These are phyloP conservation scores for Lyophyllum semitale DNA, from an alignment of 768 basidiomycete genomes.

Conservation along the genomic window DNA sequence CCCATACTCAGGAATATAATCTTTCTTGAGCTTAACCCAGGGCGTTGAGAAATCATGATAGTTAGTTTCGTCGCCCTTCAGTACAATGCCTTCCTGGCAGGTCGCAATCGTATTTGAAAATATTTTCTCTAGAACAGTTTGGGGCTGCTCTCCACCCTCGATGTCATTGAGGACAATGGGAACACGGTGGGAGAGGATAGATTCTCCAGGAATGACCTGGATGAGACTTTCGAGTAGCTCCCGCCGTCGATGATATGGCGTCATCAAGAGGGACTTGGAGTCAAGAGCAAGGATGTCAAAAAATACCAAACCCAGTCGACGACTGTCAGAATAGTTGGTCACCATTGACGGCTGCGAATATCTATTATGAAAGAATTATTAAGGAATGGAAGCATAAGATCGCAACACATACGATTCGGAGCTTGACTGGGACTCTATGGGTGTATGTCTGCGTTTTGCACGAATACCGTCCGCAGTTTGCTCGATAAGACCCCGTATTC, in stretches of 20 bases:
- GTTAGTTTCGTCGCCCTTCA: constrained; percentile 69
- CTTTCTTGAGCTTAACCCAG: constrained; percentile 90
- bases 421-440: constrained; percentile 2
- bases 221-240: constrained; percentile 61
- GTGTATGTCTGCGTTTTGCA: constrained; percentile 22
- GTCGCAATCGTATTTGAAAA: constrained; percentile 56
- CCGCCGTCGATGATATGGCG: constrained; percentile 62
- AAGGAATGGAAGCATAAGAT: neutral
- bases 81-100: constrained; percentile 69
- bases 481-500: constrained; percentile 61
- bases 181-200: constrained; percentile 61
- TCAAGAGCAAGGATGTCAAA: constrained; percentile 84
- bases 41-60: constrained; percentile 68
- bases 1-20: constrained; percentile 85
- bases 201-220: constrained; percentile 52
- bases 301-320: constrained; percentile 80
- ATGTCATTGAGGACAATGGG: constrained; percentile 41
- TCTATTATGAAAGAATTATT: constrained; percentile 8
- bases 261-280: constrained; percentile 52
- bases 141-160: neutral
- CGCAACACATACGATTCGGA: constrained; percentile 21
- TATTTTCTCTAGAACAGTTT: constrained; percentile 11
- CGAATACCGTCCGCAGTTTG: constrained; percentile 59
- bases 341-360: constrained; percentile 31
- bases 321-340: constrained; percentile 34